Evolutionary conservation across 2,329 filamentous ascomycete species (phyloP).

Genomic region (Cladophialophora psammophila): DNA sequence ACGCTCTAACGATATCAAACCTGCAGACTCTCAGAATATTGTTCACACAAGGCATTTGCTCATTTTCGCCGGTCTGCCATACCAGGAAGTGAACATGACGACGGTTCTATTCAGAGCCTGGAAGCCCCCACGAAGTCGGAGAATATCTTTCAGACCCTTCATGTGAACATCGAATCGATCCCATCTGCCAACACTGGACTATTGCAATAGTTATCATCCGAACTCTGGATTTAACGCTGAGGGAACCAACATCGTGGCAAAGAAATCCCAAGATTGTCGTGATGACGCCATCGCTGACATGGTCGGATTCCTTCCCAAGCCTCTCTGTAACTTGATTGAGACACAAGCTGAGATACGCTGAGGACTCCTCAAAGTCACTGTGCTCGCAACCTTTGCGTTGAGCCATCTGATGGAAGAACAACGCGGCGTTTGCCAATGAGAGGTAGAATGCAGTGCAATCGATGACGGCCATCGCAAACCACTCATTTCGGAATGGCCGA

Average conservation of each 20-base stretch:
- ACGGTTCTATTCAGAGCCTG: constrained; percentile 21
- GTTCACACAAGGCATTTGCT: background rate
- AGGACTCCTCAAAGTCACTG: constrained; percentile 38
- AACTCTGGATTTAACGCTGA: constrained; percentile 4
- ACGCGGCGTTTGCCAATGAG: constrained; percentile 41
- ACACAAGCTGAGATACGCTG: constrained; percentile 39
- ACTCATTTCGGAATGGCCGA: constrained; percentile 42
- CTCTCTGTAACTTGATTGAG: constrained; percentile 37
- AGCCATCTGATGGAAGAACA: constrained; percentile 40
- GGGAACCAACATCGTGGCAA: constrained; percentile 40
- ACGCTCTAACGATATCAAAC: constrained; percentile 22
- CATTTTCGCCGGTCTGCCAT: background rate
- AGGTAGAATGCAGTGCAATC: constrained; percentile 41
- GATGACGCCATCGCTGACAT: constrained; percentile 36
- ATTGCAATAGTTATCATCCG: background rate
- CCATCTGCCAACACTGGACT: constrained; percentile 38
- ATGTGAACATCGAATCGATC: constrained; percentile 40
- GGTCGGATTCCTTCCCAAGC: constrained; percentile 33
- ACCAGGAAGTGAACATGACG: constrained; percentile 23
- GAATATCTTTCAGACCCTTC: constrained; percentile 36
- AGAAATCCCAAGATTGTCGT: constrained; percentile 40
- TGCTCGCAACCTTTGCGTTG: constrained; percentile 35
- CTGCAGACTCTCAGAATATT: constrained; percentile 6
- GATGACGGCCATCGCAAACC: constrained; percentile 41
- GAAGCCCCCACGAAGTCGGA: constrained; percentile 37